Evolutionary conservation across 441 rosid genomes (phyloP).

Genomic region (Codiaeum variegatum): DNA sequence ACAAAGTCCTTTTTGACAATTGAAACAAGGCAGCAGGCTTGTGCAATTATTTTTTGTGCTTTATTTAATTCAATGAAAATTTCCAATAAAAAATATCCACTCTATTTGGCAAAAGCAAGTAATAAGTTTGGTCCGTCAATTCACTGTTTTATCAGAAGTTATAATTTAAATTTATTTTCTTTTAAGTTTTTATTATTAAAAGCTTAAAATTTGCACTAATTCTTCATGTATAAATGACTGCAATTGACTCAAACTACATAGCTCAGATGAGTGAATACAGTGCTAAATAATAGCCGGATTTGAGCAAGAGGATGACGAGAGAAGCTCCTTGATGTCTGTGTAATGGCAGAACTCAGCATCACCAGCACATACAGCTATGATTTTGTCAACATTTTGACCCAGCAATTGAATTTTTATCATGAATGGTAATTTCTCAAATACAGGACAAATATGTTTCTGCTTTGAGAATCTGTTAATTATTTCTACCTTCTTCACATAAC

Average conservation of each 20-base stretch:
- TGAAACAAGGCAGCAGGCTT: not conserved
- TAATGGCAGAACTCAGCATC: conserved; percentile 97
- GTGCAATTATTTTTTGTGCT: not conserved
- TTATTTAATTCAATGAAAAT: no score
- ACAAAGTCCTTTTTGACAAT: not conserved
- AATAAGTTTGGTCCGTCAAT: no score
- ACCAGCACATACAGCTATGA: conserved; percentile 97
- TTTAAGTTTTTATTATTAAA: no score
- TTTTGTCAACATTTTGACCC: conserved; percentile 98
- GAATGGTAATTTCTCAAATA: not conserved
- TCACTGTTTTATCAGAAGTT: no score
- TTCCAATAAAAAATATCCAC: no score
- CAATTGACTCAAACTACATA: conserved; percentile 14
- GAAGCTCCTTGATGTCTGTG: conserved; percentile 86
- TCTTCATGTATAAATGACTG: not conserved
- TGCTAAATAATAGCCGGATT: conserved; percentile 96
- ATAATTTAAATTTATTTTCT: no score
- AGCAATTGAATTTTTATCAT: conserved; percentile 28
- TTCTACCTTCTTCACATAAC: no score
- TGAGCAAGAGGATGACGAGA: conserved; percentile 97
- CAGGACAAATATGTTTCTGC: not conserved
- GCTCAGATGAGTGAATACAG: conserved; percentile 55
- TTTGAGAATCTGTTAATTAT: no score
- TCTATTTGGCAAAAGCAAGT: no score
- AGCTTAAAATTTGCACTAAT: no score